A percentile compares a stretch with the other conserved stretches of the same genome.
These are phyloP conservation scores for Hymenoscyphus fraxineus DNA, from an alignment of 2,329 filamentous ascomycete genomes.

Conservation along the genomic window DNA sequence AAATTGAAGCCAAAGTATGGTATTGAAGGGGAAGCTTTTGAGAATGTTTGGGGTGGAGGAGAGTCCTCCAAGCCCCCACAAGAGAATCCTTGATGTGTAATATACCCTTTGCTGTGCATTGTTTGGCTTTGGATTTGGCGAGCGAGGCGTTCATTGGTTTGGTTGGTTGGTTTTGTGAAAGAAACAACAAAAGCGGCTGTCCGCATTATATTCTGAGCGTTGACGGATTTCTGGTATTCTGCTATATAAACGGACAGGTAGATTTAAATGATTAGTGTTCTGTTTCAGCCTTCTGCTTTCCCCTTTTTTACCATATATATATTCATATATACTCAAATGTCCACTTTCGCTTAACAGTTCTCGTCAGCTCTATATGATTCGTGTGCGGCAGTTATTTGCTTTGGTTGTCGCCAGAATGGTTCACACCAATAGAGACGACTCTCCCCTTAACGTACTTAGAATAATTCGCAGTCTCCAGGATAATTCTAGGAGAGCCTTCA, in stretches of 20 bases:
- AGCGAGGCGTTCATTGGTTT: conserved; percentile 20
- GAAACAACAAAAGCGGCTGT: not conserved
- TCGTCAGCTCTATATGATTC: too few species aligned
- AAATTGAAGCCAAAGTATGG: conserved; percentile 36
- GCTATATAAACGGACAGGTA: not conserved
- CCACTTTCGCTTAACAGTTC: too few species aligned
- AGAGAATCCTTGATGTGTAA: conserved; percentile 33
- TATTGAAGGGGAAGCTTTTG: conserved; percentile 34
- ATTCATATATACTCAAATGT: too few species aligned
- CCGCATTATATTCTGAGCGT: not conserved
- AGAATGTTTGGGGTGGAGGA: conserved; percentile 34
- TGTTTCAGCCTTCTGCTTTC: too few species aligned
- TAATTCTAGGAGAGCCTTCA: too few species aligned
- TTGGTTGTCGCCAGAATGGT: too few species aligned
- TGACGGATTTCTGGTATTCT: not conserved
- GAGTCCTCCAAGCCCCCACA: conserved; percentile 26
- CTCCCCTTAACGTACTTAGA: too few species aligned
- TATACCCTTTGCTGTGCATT: conserved; percentile 20
- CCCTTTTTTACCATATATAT: too few species aligned
- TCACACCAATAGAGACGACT: too few species aligned
- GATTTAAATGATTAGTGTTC: not conserved
- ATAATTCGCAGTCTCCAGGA: too few species aligned
- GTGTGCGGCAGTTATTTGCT: too few species aligned
- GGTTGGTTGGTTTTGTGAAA: not conserved
- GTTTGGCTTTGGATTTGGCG: conserved; percentile 12